Base-by-base conservation (phyloP, 805 yeast genomes). In the Suhomyces sp. region DNA sequence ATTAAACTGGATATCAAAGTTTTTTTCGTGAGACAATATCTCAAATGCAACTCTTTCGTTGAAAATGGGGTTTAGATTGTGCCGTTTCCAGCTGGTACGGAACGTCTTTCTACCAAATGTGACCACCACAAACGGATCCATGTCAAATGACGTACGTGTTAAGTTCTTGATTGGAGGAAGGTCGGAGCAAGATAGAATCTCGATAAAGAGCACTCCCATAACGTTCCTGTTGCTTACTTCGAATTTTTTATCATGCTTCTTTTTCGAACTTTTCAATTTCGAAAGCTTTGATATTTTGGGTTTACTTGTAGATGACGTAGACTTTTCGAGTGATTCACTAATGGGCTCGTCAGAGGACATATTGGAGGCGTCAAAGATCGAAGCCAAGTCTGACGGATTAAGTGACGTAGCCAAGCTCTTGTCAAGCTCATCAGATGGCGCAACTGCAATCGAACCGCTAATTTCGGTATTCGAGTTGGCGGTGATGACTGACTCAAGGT, bases 51-150 rank as follows among this genome's bases (percentile, higher is more conserved):
- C 68, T 57, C 86, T 73, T 66, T 92, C 96, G 60, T 90, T 84
- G 69, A 84, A 93, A 0, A 84, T 77, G 0, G 99, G 99, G 50
- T 85, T 85, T 48, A 89, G 67, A 1, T 89, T 86, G 65, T 93
- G 97, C 20, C 88, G 80, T 57, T 85, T 80, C 84, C 91, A 86
- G 9, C 91, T 84, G 0, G 97, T 91, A 58, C 96, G 81, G 66
- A 82, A 93, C 0, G 93, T 90, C 57, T 86, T 86, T 60, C 87
- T 85, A 8, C 97, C 97, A 66, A 93, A 90, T 0, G 97, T 85
- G 1, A 90, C 85, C 17, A 93, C 90, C 2, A 93, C 93, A 70
- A 93, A 94, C 2, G 98, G 98, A 64, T 94, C 99, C 96, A 94
- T 89, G 67, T 91, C 97, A 63, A 87, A 93, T 1, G 92, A 85